Conservation (phyloP, 2,329 filamentous ascomycete species). For the Sclerotinia borealis region DNA sequence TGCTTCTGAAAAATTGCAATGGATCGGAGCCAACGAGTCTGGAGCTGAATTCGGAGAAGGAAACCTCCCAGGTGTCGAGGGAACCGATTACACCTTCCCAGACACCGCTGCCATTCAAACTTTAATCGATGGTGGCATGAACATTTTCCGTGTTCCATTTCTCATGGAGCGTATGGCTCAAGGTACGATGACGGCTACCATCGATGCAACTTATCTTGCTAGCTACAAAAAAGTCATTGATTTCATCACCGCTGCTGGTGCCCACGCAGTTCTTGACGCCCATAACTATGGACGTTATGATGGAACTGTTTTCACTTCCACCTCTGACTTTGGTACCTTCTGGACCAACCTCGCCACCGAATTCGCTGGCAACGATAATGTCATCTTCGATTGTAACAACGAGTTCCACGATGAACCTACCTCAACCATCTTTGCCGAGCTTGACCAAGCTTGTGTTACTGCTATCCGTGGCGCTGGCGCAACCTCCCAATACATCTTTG, state of each 20-base stretch:
- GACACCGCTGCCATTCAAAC: conserved; percentile 32
- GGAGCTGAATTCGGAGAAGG: conserved; percentile 57
- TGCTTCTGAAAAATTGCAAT: conserved; percentile 17
- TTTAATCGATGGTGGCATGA: conserved; percentile 14
- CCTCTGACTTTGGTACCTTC: conserved; percentile 36
- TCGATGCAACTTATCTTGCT: conserved; percentile 39
- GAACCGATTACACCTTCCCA: conserved; percentile 56
- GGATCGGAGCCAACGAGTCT: conserved; percentile 37
- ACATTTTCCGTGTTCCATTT: conserved; percentile 27
- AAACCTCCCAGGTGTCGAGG: conserved; percentile 48
- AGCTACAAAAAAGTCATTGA: conserved; percentile 39
- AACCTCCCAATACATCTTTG: conserved; percentile 50
- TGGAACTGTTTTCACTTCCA: conserved; percentile 35
- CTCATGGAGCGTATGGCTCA: conserved; percentile 54
- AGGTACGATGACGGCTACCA: conserved; percentile 39
- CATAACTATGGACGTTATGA: conserved; percentile 48
- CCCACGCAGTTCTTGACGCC: conserved; percentile 42
- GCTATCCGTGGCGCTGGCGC: conserved; percentile 40
- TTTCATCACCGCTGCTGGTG: conserved; percentile 42
- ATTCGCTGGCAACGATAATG: conserved; percentile 35
- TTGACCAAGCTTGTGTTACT: conserved; percentile 42
- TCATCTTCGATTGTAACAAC: conserved; percentile 41
- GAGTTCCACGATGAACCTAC: conserved; percentile 35
- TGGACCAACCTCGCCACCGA: conserved; percentile 37
- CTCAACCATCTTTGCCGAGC: conserved; percentile 11